Base-by-base conservation (phyloP, 2,329 filamentous ascomycete species). In the Pezizomycotina sp. region DNA sequence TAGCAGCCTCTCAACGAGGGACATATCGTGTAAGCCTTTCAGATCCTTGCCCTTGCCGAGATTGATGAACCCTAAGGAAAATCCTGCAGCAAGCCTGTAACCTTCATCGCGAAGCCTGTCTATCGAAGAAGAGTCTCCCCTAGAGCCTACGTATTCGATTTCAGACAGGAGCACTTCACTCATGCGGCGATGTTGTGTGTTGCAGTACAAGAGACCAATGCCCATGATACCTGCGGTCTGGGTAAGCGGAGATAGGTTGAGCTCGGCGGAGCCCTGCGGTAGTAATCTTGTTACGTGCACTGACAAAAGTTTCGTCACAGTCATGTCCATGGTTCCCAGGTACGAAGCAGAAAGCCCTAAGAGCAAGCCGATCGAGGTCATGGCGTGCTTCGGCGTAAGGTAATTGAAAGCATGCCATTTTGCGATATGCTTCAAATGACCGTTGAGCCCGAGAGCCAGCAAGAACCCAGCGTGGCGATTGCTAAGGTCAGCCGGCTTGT, bases 321-420 rank as follows among this genome's bases (percentile, higher is more conserved):
- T 66, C 2, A 81, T 89, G 55, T 98, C 89, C 86, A 95, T 95
- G 2, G 84, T 95, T 1, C 91, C 89, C 48, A 93, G 66, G 54
- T 92, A 92, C 1, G 89, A 95, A 16, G 81, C 89, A 6, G 89
- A 84, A 12, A 98, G 64, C 1, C 89, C 89, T 1, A 98, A 65
- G 3, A 98, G 65, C n/a, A 98, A 64, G 6, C 89, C 89, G 36
- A 98, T 86, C 1, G 89, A 95, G 15, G 89, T 95, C 89, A 98
- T 98, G 16, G 84, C 92, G 57, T 98, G 91, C 53, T 98, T 98
- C 1, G 89, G 86, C 0, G 89, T 98, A n/a, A 98, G 63, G 50
- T 98, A 98, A 54, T 93, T 95, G 67, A 95, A 98, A 6, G 84
- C 86, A 27, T 98, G 77, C 86, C 89, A 98, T 61, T 95, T 95